These are phyloP conservation scores for Trypanosoma lewisi DNA, from an alignment of 208 protist species.

Conservation along the genomic window DNA sequence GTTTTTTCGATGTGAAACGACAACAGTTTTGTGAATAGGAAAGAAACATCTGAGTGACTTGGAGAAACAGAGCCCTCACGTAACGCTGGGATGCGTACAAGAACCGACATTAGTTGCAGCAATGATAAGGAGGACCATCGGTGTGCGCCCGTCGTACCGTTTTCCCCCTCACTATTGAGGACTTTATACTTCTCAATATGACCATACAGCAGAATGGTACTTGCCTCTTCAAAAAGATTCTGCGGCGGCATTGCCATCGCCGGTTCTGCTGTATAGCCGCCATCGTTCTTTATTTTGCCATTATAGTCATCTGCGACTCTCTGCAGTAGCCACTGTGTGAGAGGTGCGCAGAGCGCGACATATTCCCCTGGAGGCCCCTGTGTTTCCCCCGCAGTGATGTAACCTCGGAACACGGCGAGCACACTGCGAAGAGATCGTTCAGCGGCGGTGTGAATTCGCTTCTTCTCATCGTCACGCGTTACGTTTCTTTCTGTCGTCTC, in stretches of 20 bases:
- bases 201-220: conserved; percentile 8
- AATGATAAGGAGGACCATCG: conserved; percentile 6
- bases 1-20: background rate
- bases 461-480: background rate
- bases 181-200: conserved; percentile 3
- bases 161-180: background rate
- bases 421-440: conserved; percentile 10
- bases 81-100: conserved; percentile 7
- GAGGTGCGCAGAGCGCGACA: conserved; percentile 7
- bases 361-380: background rate
- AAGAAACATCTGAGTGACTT: background rate
- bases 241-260: too few species aligned
- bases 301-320: conserved; percentile 1
- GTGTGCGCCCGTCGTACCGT: background rate
- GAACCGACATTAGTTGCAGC: conserved; percentile 12
- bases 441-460: conserved; percentile 1
- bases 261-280: background rate
- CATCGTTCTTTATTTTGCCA: background rate
- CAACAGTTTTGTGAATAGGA: conserved; percentile 3
- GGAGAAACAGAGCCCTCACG: background rate
- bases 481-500: background rate
- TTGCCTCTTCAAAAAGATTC: conserved; percentile 22
- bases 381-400: conserved; percentile 2
- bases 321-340: conserved; percentile 18
- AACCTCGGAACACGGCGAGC: conserved; percentile 14